phyloP scores from a whole-genome alignment of 2,329 filamentous ascomycete genomes.

The Helminthosporium solani region DNA sequence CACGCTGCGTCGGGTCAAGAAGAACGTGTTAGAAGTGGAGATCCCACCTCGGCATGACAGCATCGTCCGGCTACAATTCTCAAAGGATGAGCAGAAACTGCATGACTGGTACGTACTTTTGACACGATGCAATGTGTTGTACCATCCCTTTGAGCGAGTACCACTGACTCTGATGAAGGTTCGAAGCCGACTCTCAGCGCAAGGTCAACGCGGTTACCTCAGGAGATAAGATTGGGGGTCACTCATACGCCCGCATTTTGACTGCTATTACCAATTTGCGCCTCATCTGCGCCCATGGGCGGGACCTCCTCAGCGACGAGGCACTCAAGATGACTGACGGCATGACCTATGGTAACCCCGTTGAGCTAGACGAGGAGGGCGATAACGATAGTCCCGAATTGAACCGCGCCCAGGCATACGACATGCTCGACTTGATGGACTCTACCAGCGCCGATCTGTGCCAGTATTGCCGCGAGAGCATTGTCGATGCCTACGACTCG shows the following conservation, averaged over 20 bases:
- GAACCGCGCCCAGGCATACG: conserved; percentile 73
- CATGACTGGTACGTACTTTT: conserved; percentile 69
- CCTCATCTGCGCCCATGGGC: conserved; percentile 90
- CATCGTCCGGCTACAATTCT: conserved; percentile 73
- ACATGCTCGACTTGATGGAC: conserved; percentile 80
- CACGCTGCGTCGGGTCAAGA: conserved; percentile 86
- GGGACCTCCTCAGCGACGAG: conserved; percentile 80
- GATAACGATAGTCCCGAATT: conserved; percentile 57
- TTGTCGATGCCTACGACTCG: conserved; percentile 53
- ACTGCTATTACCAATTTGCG: conserved; percentile 88
- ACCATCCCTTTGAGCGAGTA: no score
- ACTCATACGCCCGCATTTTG: conserved; percentile 89
- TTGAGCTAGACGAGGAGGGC: conserved; percentile 82
- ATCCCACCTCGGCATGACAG: conserved; percentile 73
- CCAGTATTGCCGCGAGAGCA: conserved; percentile 60
- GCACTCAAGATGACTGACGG: conserved; percentile 80
- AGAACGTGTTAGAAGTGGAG: conserved; percentile 67
- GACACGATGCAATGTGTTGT: no score
- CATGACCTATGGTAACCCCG: conserved; percentile 78
- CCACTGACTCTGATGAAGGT: conserved; percentile 41
- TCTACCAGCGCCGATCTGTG: conserved; percentile 73
- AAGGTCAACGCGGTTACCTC: conserved; percentile 74
- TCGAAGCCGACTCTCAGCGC: conserved; percentile 76
- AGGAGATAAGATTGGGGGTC: conserved; percentile 69
- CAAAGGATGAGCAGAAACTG: conserved; percentile 68